Evolutionary conservation across 1,284 basidiomycete genomes (phyloP).

Genomic region (Schizophyllum commune): DNA sequence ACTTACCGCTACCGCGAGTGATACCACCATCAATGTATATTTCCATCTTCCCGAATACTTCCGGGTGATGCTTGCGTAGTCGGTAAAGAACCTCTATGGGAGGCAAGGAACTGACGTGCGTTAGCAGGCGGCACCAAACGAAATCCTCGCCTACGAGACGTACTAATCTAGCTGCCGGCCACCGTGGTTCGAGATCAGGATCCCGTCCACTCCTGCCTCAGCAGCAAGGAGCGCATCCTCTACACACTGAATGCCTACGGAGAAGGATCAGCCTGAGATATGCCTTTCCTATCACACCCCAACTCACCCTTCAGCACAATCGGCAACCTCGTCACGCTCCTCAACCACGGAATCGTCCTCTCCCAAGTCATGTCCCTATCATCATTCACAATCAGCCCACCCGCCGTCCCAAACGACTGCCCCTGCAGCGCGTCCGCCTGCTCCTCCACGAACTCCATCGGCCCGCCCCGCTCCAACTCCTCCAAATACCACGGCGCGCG

Average conservation of each 20-base stretch:
- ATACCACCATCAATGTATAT: constrained; percentile 70
- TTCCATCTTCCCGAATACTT: constrained; percentile 69
- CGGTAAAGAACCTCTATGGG: constrained; percentile 72
- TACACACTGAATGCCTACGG: constrained; percentile 36
- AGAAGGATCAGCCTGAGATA: constrained; percentile 38
- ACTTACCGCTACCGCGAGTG: too few relatives aligned
- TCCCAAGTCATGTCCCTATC: constrained; percentile 72
- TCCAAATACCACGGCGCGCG: constrained; percentile 55
- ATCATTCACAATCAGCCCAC: constrained; percentile 52
- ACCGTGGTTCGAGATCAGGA: constrained; percentile 89
- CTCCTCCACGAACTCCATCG: constrained; percentile 28
- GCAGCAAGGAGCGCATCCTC: constrained; percentile 84
- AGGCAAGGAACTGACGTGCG: constrained; percentile 38
- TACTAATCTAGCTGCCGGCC: constrained; percentile 79
- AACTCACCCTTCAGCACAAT: constrained; percentile 71
- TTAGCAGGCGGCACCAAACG: too few relatives aligned
- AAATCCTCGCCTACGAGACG: too few relatives aligned
- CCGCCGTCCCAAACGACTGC: constrained; percentile 48
- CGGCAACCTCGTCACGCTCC: constrained; percentile 68
- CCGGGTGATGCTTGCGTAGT: constrained; percentile 64
- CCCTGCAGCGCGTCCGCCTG: constrained; percentile 25
- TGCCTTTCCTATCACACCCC: background rate
- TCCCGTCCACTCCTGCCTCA: constrained; percentile 79
- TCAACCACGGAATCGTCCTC: constrained; percentile 75
- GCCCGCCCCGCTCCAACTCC: constrained; percentile 42